Conservation (phyloP, 2,329 filamentous ascomycete genomes). For the Fusarium pseudograminearum region DNA sequence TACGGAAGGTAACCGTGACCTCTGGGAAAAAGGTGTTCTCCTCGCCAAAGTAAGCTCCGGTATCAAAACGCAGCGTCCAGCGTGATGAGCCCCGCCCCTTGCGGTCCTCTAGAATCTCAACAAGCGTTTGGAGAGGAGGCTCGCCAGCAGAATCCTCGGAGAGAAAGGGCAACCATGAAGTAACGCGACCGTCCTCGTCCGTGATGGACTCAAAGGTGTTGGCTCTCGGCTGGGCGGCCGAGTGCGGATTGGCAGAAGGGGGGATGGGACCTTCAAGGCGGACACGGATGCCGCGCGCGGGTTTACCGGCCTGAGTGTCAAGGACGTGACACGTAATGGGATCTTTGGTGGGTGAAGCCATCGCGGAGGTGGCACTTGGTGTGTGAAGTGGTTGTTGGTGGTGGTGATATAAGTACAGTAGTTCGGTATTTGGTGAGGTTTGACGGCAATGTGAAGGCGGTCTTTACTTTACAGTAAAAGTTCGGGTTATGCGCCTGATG, state of each 20-base stretch:
- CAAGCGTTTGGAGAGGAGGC: slow-evolving; percentile 68
- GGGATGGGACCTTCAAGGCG: slow-evolving; percentile 65
- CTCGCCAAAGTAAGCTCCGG: slow-evolving; percentile 76
- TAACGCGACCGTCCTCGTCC: slow-evolving; percentile 81
- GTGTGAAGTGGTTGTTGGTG: slow-evolving; percentile 15
- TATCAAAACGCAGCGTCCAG: slow-evolving; percentile 80
- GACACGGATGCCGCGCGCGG: slow-evolving; percentile 74
- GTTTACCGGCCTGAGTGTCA: slow-evolving; percentile 80
- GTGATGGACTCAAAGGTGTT: slow-evolving; percentile 74
- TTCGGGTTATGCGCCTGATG: not conserved
- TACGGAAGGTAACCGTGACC: slow-evolving; percentile 66
- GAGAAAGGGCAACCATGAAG: slow-evolving; percentile 73
- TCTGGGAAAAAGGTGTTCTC: slow-evolving; percentile 72
- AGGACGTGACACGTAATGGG: slow-evolving; percentile 90
- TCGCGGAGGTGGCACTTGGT: slow-evolving; percentile 22
- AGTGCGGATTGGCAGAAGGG: slow-evolving; percentile 46
- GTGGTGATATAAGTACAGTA: slow-evolving; percentile 9
- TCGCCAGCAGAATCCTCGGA: slow-evolving; percentile 64
- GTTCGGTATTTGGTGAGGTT: slow-evolving; percentile 18
- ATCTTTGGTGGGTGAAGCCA: slow-evolving; percentile 59
- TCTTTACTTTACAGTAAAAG: not conserved
- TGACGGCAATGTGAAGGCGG: slow-evolving; percentile 35
- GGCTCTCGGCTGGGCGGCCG: slow-evolving; percentile 47
- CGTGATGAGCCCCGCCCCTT: slow-evolving; percentile 59
- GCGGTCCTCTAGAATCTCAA: slow-evolving; percentile 64